phyloP scores from a whole-genome alignment of 306 rosid species.

The Calophaca sinica region DNA sequence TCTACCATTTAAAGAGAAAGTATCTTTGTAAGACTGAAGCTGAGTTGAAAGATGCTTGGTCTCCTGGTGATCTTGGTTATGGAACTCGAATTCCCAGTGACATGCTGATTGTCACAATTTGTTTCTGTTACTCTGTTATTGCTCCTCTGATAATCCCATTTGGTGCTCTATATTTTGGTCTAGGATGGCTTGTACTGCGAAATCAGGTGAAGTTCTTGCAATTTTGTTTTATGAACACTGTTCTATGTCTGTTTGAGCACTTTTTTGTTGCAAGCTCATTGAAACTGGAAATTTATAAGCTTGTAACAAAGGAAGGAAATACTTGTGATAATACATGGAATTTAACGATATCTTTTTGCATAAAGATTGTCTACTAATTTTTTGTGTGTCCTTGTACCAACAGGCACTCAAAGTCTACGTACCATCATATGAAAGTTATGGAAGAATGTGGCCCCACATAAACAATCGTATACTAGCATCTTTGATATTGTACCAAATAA shows the following conservation, averaged over 20 bases:
- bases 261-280: background rate
- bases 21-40: constrained; percentile 85
- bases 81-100: constrained; percentile 87
- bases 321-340: background rate
- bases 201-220: constrained; percentile 73
- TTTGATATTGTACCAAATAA: constrained; percentile 75
- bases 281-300: background rate
- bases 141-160: constrained; percentile 87
- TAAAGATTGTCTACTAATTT: background rate
- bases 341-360: background rate
- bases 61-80: constrained; percentile 85
- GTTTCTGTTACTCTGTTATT: constrained; percentile 84
- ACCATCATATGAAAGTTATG: constrained; percentile 88
- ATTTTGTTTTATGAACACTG: background rate
- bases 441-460: constrained; percentile 98
- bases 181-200: constrained; percentile 93
- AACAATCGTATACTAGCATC: constrained; percentile 71
- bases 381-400: constrained; percentile 35
- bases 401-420: constrained; percentile 94
- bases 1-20: constrained; percentile 90
- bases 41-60: constrained; percentile 86
- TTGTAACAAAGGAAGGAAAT: background rate
- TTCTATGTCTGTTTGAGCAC: background rate
- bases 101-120: constrained; percentile 79
- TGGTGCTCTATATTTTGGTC: constrained; percentile 80